phyloP scores from a whole-genome alignment of 2,329 filamentous ascomycete genomes.

The Emericellopsis atlantica region DNA sequence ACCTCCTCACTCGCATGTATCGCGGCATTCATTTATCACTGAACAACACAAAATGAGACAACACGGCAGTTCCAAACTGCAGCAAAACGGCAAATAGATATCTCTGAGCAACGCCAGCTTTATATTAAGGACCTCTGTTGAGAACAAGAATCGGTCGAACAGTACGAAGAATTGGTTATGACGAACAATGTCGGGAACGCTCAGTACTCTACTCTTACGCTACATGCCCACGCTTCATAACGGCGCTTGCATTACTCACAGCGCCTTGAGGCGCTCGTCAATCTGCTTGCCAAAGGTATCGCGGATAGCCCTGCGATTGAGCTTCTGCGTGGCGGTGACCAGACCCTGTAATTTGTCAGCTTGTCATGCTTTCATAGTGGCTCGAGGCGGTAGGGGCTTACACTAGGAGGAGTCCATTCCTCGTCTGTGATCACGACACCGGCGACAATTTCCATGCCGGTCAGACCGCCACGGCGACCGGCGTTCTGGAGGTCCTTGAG shows the following conservation, averaged over 20 bases:
- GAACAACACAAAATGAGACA: too few relatives aligned
- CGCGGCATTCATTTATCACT: too few relatives aligned
- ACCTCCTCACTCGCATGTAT: too few relatives aligned
- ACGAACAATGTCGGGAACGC: too few relatives aligned
- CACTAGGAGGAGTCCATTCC: constrained; percentile 77
- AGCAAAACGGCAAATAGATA: too few relatives aligned
- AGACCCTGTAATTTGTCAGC: constrained; percentile 29
- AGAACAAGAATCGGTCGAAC: too few relatives aligned
- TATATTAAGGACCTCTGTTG: too few relatives aligned
- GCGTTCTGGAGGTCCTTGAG: constrained; percentile 56
- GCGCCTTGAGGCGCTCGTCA: constrained; percentile 22
- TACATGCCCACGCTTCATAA: too few relatives aligned
- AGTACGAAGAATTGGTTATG: too few relatives aligned
- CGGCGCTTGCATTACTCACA: background rate
- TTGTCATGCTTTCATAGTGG: background rate
- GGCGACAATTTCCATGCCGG: constrained; percentile 60
- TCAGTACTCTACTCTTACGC: too few relatives aligned
- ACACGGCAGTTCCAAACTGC: too few relatives aligned
- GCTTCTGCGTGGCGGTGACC: constrained; percentile 49
- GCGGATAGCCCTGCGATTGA: constrained; percentile 40
- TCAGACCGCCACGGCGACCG: constrained; percentile 54
- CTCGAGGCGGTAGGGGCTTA: constrained; percentile 32
- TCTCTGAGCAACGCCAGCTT: too few relatives aligned
- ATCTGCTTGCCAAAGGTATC: constrained; percentile 40
- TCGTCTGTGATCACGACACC: constrained; percentile 71